These are phyloP conservation scores for Thamnidium elegans DNA, from an alignment of 192 early-diverging fungal species.

Conservation along the genomic window DNA sequence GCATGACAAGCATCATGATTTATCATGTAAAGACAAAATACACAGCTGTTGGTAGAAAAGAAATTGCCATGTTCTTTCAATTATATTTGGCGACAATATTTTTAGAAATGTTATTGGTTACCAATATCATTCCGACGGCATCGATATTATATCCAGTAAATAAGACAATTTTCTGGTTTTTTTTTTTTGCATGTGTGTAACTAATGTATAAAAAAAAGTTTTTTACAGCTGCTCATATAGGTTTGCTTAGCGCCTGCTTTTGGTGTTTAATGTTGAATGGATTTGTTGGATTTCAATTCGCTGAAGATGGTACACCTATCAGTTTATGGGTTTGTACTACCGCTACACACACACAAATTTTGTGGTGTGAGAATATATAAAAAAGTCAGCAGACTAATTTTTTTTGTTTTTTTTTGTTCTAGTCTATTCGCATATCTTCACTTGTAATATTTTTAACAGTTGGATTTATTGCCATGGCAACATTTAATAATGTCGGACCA, in stretches of 20 bases:
- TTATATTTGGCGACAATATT: conserved; percentile 81
- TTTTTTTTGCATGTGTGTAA: background rate
- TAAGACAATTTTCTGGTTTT: conserved; percentile 13
- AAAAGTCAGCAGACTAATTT: conserved; percentile 1
- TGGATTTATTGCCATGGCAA: conserved; percentile 77
- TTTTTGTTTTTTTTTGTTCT: background rate
- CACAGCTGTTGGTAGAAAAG: conserved; percentile 97
- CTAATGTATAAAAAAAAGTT: conserved; percentile 48
- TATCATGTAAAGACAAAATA: conserved; percentile 95
- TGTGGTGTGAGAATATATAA: background rate
- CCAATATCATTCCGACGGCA: conserved; percentile 87
- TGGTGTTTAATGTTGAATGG: conserved; percentile 93
- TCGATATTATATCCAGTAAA: conserved; percentile 64
- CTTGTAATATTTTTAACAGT: conserved; percentile 73
- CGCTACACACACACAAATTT: background rate
- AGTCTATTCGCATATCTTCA: conserved; percentile 81
- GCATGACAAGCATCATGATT: conserved; percentile 97
- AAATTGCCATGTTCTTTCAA: conserved; percentile 98
- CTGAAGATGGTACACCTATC: conserved; percentile 88
- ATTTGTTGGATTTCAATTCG: conserved; percentile 94
- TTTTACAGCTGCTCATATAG: conserved; percentile 77
- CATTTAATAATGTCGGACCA: conserved; percentile 66
- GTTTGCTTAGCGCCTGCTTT: conserved; percentile 76
- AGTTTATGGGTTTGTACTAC: conserved; percentile 74
- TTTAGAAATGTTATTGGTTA: conserved; percentile 85